Evolutionary conservation across 176 grass and related monocot genomes (phyloP).

Genomic region (Aegilops bicornis): DNA sequence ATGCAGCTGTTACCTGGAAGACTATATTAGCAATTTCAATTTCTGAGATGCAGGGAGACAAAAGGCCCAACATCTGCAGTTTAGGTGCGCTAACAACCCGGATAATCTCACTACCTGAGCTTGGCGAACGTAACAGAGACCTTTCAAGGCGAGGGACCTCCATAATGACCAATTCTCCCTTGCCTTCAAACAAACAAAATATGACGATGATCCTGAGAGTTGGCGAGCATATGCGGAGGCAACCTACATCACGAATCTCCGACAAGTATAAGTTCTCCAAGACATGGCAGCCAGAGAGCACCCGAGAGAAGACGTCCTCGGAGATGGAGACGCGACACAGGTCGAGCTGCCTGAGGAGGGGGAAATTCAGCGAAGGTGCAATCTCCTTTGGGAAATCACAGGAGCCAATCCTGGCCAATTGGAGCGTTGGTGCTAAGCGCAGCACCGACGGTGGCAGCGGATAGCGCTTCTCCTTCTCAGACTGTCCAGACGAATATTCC

Average conservation of each 20-base stretch:
- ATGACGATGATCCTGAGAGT: background rate
- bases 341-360: background rate
- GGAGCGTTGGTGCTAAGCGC: background rate
- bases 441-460: background rate
- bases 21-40: background rate
- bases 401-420: background rate
- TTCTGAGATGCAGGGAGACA: background rate
- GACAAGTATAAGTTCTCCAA: background rate
- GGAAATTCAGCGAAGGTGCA: background rate
- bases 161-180: no score
- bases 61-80: no score
- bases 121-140: no score
- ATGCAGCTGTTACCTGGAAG: background rate
- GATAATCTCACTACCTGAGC: no score
- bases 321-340: background rate
- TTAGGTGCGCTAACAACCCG: no score
- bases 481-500: rapidly evolving
- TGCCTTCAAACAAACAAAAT: background rate
- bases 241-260: background rate
- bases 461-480: background rate
- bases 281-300: background rate
- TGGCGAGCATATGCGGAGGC: background rate
- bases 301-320: background rate
- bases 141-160: no score
- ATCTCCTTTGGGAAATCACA: background rate